These are phyloP conservation scores for Biscogniauxia marginata DNA, from an alignment of 2,329 filamentous ascomycete genomes.

Conservation along the genomic window DNA sequence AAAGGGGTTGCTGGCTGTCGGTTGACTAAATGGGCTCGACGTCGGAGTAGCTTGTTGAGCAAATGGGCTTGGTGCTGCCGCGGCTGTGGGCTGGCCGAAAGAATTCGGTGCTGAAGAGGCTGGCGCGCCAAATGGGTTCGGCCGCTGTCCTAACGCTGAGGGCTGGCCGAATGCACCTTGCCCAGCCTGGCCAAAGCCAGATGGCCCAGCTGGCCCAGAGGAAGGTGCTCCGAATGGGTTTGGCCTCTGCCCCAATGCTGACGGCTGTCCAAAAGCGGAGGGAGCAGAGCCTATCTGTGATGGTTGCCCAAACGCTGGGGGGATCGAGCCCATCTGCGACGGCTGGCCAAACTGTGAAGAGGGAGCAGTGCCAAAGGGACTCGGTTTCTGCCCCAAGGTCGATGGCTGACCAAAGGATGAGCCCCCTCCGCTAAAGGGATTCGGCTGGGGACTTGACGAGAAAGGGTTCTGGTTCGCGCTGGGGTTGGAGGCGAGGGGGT, in stretches of 20 bases:
- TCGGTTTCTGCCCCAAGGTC: conserved; percentile 11
- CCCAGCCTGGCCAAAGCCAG: conserved; percentile 33
- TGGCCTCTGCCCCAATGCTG: conserved; percentile 27
- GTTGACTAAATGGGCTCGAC: conserved; percentile 32
- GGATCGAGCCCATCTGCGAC: conserved; percentile 9
- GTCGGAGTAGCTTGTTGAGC: conserved; percentile 22
- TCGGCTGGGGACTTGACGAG: conserved; percentile 26
- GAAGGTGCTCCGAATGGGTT: conserved; percentile 25
- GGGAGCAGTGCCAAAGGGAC: conserved; percentile 9
- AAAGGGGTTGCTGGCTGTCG: conserved; percentile 32
- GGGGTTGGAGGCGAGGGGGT: conserved; percentile 27
- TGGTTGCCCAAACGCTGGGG: conserved; percentile 25
- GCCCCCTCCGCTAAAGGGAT: conserved; percentile 28
- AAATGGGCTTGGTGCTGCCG: conserved; percentile 27
- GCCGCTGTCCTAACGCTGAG: conserved; percentile 32
- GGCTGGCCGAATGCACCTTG: conserved; percentile 38
- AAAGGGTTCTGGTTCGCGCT: conserved; percentile 42
- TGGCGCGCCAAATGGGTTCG: conserved; percentile 23
- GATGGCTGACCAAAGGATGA: conserved; percentile 33
- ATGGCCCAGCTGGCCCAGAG: conserved; percentile 17
- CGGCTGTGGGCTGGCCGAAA: conserved; percentile 30
- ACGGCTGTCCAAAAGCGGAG: conserved; percentile 41
- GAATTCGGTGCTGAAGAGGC: conserved; percentile 26
- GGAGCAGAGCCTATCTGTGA: conserved; percentile 14
- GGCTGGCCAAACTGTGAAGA: conserved; percentile 28